Conservation (phyloP, 257 asterid species). For the Lithospermum erythrorhizon region DNA sequence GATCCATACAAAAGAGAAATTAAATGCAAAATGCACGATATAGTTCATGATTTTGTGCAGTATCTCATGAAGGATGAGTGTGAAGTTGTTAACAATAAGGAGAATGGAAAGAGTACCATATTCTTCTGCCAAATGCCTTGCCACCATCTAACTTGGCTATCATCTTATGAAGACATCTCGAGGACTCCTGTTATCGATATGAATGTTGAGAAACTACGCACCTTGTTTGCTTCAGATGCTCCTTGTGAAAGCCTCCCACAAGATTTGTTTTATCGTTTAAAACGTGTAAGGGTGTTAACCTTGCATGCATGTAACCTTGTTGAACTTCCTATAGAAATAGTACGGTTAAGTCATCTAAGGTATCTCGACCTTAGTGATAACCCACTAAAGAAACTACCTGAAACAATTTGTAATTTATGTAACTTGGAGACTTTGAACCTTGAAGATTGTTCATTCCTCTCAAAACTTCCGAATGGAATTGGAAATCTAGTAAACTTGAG, state of each 20-base stretch:
- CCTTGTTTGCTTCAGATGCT: background rate
- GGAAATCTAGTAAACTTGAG: slow-evolving; percentile 16
- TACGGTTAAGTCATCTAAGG: slow-evolving; percentile 13
- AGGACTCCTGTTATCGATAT: background rate
- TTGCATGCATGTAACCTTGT: background rate
- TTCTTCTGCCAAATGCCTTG: slow-evolving; percentile 4
- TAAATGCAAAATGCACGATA: slow-evolving; percentile 14
- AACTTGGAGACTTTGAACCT: slow-evolving; percentile 20
- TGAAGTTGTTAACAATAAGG: background rate
- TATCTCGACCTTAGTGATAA: slow-evolving; percentile 20
- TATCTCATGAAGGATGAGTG: slow-evolving; percentile 10
- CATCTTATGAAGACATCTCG: background rate
- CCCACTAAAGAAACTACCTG: slow-evolving; percentile 9
- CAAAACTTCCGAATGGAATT: slow-evolving; percentile 16
- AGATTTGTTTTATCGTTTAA: slow-evolving; percentile 5
- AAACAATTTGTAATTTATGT: slow-evolving; percentile 12
- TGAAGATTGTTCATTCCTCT: slow-evolving; percentile 10
- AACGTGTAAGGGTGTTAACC: slow-evolving; percentile 10
- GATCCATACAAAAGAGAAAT: slow-evolving; percentile 2
- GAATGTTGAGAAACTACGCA: background rate
- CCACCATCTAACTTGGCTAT: background rate
- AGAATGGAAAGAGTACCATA: background rate
- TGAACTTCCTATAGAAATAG: background rate
- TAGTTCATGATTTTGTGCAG: slow-evolving; percentile 14
- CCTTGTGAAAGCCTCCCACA: background rate